Evolutionary conservation across 1,139 yeast genomes (phyloP).

Genomic region (Pichia sp.): DNA sequence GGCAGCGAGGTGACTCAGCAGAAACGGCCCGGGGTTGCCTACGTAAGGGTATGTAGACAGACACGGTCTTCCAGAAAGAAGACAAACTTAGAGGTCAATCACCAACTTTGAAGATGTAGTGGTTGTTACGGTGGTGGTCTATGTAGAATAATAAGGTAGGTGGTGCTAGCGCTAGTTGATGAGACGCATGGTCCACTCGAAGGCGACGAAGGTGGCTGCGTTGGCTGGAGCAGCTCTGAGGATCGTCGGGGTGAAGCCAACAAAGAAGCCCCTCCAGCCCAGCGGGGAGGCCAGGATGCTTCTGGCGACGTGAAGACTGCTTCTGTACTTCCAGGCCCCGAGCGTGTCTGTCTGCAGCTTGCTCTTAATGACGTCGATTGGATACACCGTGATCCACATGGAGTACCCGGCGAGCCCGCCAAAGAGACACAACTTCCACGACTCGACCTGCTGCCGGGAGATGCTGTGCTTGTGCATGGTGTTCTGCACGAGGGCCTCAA

Average conservation of each 20-base stretch:
- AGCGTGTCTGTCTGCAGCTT: conserved; percentile 80
- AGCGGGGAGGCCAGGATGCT: conserved; percentile 44
- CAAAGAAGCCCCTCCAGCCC: conserved; percentile 75
- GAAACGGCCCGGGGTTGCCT: background rate
- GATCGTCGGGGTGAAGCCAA: conserved; percentile 86
- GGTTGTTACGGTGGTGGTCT: too few species aligned
- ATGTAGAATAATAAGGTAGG: too few species aligned
- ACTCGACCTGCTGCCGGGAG: conserved; percentile 66
- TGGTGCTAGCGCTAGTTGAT: conserved; percentile 1
- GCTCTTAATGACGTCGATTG: conserved; percentile 81
- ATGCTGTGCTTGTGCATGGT: conserved; percentile 47
- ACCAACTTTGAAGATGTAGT: too few species aligned
- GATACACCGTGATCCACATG: conserved; percentile 78
- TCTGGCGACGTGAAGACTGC: conserved; percentile 53
- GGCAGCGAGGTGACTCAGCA: background rate
- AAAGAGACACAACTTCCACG: conserved; percentile 73
- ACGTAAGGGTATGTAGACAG: too few species aligned
- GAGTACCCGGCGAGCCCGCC: conserved; percentile 88
- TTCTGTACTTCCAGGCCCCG: conserved; percentile 44
- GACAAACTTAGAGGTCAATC: too few species aligned
- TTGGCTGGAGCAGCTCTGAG: conserved; percentile 96
- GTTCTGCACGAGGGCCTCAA: conserved; percentile 73
- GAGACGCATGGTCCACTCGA: conserved; percentile 67
- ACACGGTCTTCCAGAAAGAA: too few species aligned
- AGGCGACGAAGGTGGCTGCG: conserved; percentile 91